Base-by-base conservation (phyloP, 2,329 filamentous ascomycete species). In the Microcyclosporella mali region DNA sequence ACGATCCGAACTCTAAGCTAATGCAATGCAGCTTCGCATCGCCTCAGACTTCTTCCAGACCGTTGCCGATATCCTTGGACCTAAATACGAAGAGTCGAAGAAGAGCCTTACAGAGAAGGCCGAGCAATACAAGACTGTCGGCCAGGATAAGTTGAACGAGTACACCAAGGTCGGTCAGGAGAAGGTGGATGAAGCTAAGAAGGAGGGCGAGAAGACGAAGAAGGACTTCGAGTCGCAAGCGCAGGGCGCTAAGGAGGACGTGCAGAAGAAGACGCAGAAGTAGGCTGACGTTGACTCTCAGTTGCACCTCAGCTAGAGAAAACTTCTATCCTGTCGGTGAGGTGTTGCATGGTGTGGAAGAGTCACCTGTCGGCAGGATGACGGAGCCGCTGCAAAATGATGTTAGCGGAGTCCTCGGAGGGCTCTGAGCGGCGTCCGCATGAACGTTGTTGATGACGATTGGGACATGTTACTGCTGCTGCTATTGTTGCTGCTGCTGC, bases 21-120 rank as follows among this genome's bases (percentile, higher is more conserved):
- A 25, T 9, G 21, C 21, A 25, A 25, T 25, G 21, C 21, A 25
- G 40, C 53, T 66, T 44, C 56, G 52, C 36, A 56, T 65, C 40
- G 54, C 57, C 34, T 52, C 49, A 25, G 62, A 64, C 53, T 53
- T 58, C 49, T 58, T 62, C 49, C 53, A 59, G 17, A 28, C 50
- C 41, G 43, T 63, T 29, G 52, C 57, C 40, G 56, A 63, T 46
- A 57, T 53, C 44, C 51, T 64, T 32, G 56, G 57, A 12, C 56
- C 59, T 38, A 59, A 58, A 49, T 59, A 59, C 52, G 57, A 64
- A 33, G 60, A 61, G 47, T 49, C 50, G 49, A 61, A 63, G 55
- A 53, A 63, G 56, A 64, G 61, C 49, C 53, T 51, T 25, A 40
- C 57, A 47, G 51, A 59, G 19, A 52, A 52, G 28, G 53, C 55